phyloP scores from a whole-genome alignment of 1,284 basidiomycete species.

The Cryptococcus amylolentus region DNA sequence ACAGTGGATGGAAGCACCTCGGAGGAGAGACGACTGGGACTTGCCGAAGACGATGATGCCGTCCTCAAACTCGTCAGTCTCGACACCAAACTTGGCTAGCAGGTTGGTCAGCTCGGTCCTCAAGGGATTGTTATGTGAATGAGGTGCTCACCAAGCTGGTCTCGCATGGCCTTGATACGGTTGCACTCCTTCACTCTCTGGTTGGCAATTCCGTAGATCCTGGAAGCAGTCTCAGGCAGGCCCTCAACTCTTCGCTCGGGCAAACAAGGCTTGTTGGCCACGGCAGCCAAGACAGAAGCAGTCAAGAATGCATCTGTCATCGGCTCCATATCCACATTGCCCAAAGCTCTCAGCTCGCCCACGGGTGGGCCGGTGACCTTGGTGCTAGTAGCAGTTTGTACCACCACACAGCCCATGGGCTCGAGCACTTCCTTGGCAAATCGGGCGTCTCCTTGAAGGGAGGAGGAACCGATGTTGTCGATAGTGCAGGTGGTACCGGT shows the following conservation, averaged over 20 bases:
- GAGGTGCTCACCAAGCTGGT: conserved; percentile 70
- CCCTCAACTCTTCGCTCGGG: conserved; percentile 42
- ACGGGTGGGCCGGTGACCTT: conserved; percentile 87
- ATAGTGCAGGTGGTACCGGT: conserved; percentile 94
- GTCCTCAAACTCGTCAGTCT: conserved; percentile 87
- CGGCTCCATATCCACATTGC: conserved; percentile 94
- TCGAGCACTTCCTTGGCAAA: conserved; percentile 92
- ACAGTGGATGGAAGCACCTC: conserved; percentile 77
- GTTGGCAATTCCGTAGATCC: conserved; percentile 94
- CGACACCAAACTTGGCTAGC: conserved; percentile 89
- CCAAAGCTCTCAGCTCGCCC: conserved; percentile 76
- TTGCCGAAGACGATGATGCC: conserved; percentile 87
- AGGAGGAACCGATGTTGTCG: conserved; percentile 81
- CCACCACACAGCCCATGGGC: conserved; percentile 89
- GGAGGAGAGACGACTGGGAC: conserved; percentile 61
- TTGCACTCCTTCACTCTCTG: conserved; percentile 99
- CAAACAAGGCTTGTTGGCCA: conserved; percentile 61
- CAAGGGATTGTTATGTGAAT: neutral
- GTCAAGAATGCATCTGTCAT: conserved; percentile 99
- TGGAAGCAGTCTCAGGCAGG: conserved; percentile 57
- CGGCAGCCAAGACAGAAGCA: conserved; percentile 84
- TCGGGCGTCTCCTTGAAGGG: conserved; percentile 91
- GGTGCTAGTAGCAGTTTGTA: conserved; percentile 82
- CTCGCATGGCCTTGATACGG: conserved; percentile 93
- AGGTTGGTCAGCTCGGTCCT: neutral